Percentiles rank a stretch among this genome's conserved stretches.
phyloP scores from a whole-genome alignment of 2,329 filamentous ascomycete genomes.

The Cadophora malorum region DNA sequence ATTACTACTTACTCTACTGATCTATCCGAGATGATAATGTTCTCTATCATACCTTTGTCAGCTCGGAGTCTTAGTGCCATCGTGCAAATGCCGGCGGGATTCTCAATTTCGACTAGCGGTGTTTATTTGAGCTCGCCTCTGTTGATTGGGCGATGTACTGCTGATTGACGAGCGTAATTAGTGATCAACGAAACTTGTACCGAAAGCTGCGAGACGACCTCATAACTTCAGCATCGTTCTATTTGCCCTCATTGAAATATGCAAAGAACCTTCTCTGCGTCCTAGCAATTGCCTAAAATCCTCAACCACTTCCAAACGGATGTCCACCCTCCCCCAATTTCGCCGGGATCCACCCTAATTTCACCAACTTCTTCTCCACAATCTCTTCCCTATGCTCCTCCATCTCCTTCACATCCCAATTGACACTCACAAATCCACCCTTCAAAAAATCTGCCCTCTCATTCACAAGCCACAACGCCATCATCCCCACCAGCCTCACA shows the following conservation, averaged over 20 bases:
- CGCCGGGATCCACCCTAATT: constrained; percentile 34
- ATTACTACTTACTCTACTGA: not conserved
- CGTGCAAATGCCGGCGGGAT: not conserved
- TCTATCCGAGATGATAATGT: not conserved
- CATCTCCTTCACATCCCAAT: constrained; percentile 48
- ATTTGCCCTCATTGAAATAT: not conserved
- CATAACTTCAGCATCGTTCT: not conserved
- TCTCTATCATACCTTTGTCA: not conserved
- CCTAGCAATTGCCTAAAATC: not conserved
- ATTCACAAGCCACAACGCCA: constrained; percentile 43
- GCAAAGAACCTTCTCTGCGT: no score
- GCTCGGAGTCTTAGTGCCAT: no score
- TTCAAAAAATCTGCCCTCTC: constrained; percentile 45
- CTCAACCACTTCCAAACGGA: not conserved
- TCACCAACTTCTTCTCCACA: constrained; percentile 38
- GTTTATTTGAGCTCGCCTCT: not conserved
- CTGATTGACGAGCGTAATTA: not conserved
- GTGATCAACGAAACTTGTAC: not conserved
- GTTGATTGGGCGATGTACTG: not conserved
- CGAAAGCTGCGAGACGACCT: no score
- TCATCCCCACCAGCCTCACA: constrained; percentile 42
- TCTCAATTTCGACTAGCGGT: not conserved
- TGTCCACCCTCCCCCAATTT: constrained; percentile 5
- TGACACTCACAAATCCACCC: constrained; percentile 45
- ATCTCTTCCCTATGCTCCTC: constrained; percentile 42